These are phyloP conservation scores for Obelidium mucronatum DNA, from an alignment of 192 early-diverging fungal genomes.

Conservation along the genomic window DNA sequence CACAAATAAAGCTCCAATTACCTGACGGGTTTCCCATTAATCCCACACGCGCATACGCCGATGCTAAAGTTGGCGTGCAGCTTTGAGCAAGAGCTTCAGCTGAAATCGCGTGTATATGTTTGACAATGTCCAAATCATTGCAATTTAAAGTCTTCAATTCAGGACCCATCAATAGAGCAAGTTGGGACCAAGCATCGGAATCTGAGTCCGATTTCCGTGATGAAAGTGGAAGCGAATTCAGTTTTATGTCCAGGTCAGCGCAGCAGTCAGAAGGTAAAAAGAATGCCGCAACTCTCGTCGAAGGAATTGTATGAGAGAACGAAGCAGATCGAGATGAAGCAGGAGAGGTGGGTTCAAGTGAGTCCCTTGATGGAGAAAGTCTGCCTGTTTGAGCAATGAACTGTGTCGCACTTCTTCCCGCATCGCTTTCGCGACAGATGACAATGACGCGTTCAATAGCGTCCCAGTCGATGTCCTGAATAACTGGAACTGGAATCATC, in stretches of 20 bases:
- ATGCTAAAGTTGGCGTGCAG: constrained; percentile 36
- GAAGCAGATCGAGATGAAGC: not conserved
- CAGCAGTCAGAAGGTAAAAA: not conserved
- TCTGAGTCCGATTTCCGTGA: not conserved
- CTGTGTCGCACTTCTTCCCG: not conserved
- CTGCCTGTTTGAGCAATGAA: not conserved
- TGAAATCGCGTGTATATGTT: not conserved
- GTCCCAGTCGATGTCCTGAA: constrained; percentile 3
- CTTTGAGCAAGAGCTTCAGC: constrained; percentile 15
- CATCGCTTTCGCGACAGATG: not conserved
- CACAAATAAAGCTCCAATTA: not conserved
- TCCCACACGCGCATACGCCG: constrained; percentile 64
- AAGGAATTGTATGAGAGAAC: not conserved
- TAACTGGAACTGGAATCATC: not conserved
- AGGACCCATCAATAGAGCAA: not conserved
- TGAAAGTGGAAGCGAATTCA: not conserved
- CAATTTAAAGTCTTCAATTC: not conserved
- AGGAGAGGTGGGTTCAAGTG: not conserved
- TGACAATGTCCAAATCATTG: not conserved
- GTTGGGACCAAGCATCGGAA: not conserved
- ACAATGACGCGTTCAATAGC: not conserved
- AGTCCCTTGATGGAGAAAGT: not conserved
- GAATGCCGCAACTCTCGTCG: not conserved
- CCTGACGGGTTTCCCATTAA: constrained; percentile 67
- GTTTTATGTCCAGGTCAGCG: not conserved